These are phyloP conservation scores for Mucor circinelloides DNA, from an alignment of 371 early-diverging fungal genomes.

Conservation along the genomic window DNA sequence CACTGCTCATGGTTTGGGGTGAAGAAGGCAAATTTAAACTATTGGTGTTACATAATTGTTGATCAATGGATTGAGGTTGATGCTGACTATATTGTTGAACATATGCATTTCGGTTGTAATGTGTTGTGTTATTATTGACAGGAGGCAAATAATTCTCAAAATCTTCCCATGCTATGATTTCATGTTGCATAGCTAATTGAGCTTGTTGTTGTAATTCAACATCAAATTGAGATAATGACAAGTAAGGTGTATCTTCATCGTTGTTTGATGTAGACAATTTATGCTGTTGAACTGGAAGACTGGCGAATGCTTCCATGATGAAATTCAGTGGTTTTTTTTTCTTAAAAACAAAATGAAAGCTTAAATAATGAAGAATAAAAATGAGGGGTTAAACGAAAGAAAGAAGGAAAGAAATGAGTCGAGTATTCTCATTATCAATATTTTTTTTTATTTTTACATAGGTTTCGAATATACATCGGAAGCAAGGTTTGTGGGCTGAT, in stretches of 20 bases:
- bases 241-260: slow-evolving; percentile 4
- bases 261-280: neutral
- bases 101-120: neutral
- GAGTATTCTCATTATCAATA: neutral
- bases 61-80: neutral
- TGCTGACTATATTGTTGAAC: neutral
- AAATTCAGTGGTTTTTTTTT: too few species aligned
- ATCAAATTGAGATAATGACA: slow-evolving; percentile 41
- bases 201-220: slow-evolving; percentile 47
- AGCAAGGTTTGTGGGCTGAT: slow-evolving; percentile 14
- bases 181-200: slow-evolving; percentile 37
- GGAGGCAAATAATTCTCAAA: slow-evolving; percentile 42
- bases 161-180: slow-evolving; percentile 36
- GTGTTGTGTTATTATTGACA: neutral
- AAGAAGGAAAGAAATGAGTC: neutral
- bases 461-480: slow-evolving; percentile 6
- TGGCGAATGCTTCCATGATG: slow-evolving; percentile 9
- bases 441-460: neutral
- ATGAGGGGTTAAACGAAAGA: neutral
- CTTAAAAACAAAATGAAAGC: neutral
- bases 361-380: neutral
- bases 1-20: neutral
- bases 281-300: neutral
- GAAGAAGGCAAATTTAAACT: neutral
- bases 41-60: neutral